Percentiles rank a stretch among this genome's conserved stretches.
Evolutionary conservation across 1,139 yeast genomes (phyloP).

Genomic region (Protomyces gravidus): DNA sequence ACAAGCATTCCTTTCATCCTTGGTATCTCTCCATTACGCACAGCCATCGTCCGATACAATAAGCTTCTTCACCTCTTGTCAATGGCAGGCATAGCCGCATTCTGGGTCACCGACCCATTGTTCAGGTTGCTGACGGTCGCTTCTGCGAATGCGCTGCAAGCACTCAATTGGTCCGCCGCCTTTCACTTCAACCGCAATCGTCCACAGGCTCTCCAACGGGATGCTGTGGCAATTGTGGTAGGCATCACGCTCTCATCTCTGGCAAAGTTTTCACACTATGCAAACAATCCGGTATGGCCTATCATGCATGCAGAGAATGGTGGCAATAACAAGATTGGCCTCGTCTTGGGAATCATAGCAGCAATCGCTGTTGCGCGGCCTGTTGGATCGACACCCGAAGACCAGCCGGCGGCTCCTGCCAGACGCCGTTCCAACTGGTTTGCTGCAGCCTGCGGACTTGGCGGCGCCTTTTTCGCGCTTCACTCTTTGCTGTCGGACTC

Average conservation of each 20-base stretch:
- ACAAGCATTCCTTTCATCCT: constrained; percentile 59
- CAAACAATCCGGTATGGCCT: constrained; percentile 96
- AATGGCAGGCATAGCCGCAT: constrained; percentile 71
- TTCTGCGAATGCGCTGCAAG: constrained; percentile 61
- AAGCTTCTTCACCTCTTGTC: constrained; percentile 56
- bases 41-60: constrained; percentile 49
- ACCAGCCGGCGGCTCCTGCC: neutral
- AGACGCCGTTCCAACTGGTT: constrained; percentile 5
- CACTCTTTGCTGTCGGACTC: constrained; percentile 78
- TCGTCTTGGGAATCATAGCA: constrained; percentile 59
- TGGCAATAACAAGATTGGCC: constrained; percentile 73
- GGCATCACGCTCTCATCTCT: constrained; percentile 73
- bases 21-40: constrained; percentile 51
- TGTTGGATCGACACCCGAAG: neutral
- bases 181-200: constrained; percentile 48
- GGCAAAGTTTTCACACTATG: constrained; percentile 67
- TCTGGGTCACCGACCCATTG: constrained; percentile 62
- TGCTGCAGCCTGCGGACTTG: constrained; percentile 66
- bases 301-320: constrained; percentile 82
- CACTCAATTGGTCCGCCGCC: constrained; percentile 61
- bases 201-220: constrained; percentile 50
- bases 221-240: constrained; percentile 58
- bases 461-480: constrained; percentile 66
- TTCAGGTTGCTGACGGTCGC: constrained; percentile 61
- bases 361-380: constrained; percentile 42